These are phyloP conservation scores for Athelia sp. DNA, from an alignment of 1,284 basidiomycete species.

Conservation along the genomic window DNA sequence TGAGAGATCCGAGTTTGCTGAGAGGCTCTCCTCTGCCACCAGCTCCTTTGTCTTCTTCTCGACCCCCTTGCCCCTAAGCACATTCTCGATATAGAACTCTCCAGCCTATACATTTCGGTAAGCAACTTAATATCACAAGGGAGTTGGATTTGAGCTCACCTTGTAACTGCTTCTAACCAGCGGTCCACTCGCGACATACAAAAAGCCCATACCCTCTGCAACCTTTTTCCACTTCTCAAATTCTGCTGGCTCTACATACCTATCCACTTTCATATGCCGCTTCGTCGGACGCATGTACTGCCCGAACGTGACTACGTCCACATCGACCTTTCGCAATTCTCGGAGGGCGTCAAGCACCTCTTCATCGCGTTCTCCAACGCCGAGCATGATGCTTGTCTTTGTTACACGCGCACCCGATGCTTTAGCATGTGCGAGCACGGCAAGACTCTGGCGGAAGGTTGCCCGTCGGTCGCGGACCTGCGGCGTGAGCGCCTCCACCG, in stretches of 20 bases:
- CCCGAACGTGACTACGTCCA: conserved; percentile 98
- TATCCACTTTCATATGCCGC: conserved; percentile 97
- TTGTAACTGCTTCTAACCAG: conserved; percentile 97
- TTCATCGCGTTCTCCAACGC: conserved; percentile 87
- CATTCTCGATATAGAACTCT: conserved; percentile 90
- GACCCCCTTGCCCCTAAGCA: conserved; percentile 58
- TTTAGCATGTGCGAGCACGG: conserved; percentile 81
- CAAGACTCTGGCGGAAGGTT: conserved; percentile 86
- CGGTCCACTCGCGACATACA: conserved; percentile 97
- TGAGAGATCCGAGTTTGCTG: not conserved
- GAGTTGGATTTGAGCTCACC: conserved; percentile 39
- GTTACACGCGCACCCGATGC: conserved; percentile 84
- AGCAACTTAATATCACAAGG: conserved; percentile 3
- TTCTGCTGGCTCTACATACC: conserved; percentile 91
- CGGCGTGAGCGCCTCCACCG: conserved; percentile 89
- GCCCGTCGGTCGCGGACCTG: conserved; percentile 94
- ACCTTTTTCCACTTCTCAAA: conserved; percentile 89
- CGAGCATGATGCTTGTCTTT: conserved; percentile 99
- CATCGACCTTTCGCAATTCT: conserved; percentile 83
- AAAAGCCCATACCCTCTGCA: conserved; percentile 92
- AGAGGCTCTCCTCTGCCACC: conserved; percentile 15
- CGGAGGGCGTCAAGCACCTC: conserved; percentile 83
- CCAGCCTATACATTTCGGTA: conserved; percentile 56
- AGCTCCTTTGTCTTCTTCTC: conserved; percentile 37
- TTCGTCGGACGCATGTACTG: conserved; percentile 99